phyloP scores from a whole-genome alignment of 1,284 basidiomycete species.

The Ustanciosporium gigantosporum region DNA sequence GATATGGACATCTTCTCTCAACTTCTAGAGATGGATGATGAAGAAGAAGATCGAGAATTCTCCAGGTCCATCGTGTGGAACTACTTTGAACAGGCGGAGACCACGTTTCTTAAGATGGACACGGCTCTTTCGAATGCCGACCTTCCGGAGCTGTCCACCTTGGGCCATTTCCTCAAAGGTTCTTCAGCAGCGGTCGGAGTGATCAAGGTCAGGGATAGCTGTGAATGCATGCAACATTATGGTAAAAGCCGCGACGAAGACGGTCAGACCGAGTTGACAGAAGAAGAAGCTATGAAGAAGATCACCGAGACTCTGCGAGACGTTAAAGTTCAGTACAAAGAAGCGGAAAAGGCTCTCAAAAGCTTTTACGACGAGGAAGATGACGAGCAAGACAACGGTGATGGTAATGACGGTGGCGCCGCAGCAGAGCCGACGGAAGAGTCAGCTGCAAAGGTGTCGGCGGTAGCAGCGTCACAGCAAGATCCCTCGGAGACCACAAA shows the following conservation, averaged over 20 bases:
- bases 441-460: too few species aligned
- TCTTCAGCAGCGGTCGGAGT: constrained; percentile 89
- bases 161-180: constrained; percentile 92
- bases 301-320: constrained; percentile 35
- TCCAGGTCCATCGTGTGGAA: constrained; percentile 75
- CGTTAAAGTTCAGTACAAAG: constrained; percentile 51
- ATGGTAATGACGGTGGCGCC: background rate
- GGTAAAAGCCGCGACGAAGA: constrained; percentile 66
- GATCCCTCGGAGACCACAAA: background rate
- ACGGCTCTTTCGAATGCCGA: constrained; percentile 70
- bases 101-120: constrained; percentile 79
- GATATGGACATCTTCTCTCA: constrained; percentile 80
- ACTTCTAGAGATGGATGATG: constrained; percentile 87
- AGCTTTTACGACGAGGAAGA: constrained; percentile 62
- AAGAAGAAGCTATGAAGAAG: constrained; percentile 42
- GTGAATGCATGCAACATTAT: constrained; percentile 84
- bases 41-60: constrained; percentile 75
- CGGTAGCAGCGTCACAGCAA: background rate
- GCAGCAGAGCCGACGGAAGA: constrained; percentile 13
- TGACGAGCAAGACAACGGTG: constrained; percentile 53
- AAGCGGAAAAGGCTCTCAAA: constrained; percentile 57
- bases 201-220: constrained; percentile 75
- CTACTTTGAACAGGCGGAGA: constrained; percentile 70
- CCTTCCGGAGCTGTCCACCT: constrained; percentile 70
- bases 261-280: constrained; percentile 36